phyloP scores from a whole-genome alignment of 768 basidiomycete species.

The Panus rudis region DNA sequence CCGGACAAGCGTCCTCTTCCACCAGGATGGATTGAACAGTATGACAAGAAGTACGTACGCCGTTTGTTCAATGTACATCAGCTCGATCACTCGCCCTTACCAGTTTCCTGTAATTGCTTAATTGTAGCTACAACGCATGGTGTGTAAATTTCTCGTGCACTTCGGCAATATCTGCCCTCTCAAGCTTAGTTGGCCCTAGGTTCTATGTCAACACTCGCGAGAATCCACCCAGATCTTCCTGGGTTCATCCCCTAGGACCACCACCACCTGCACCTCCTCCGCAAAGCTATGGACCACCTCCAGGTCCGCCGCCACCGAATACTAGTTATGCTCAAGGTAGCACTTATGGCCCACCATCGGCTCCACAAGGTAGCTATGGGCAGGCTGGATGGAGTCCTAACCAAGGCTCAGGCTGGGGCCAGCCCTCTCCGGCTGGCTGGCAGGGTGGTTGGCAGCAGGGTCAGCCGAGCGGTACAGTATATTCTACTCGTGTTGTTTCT shows the following conservation, averaged over 20 bases:
- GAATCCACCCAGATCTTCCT: constrained; percentile 56
- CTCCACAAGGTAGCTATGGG: constrained; percentile 18
- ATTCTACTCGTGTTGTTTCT: not conserved
- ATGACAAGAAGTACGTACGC: constrained; percentile 53
- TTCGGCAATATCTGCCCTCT: not conserved
- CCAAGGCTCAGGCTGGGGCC: constrained; percentile 17
- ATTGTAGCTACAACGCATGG: constrained; percentile 70
- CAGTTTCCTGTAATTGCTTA: too few relatives aligned
- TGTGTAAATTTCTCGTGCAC: constrained; percentile 23
- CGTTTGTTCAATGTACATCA: constrained; percentile 15
- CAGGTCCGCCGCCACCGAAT: constrained; percentile 39
- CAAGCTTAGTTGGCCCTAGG: constrained; percentile 32
- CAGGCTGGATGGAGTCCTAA: constrained; percentile 21
- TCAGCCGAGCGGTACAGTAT: constrained; percentile 7
- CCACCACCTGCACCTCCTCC: constrained; percentile 28
- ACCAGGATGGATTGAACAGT: constrained; percentile 63
- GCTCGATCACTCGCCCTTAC: constrained; percentile 5
- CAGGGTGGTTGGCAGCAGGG: constrained; percentile 13
- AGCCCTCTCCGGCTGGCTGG: constrained; percentile 18
- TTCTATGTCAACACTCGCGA: constrained; percentile 69
- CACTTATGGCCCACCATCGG: too few relatives aligned
- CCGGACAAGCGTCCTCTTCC: constrained; percentile 54
- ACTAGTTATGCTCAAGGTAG: constrained; percentile 25
- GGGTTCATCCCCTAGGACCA: constrained; percentile 65
- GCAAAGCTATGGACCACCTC: constrained; percentile 25